These are phyloP conservation scores for Camellia lanceoleosa DNA, from an alignment of 148 eudicot genomes.

Conservation along the genomic window DNA sequence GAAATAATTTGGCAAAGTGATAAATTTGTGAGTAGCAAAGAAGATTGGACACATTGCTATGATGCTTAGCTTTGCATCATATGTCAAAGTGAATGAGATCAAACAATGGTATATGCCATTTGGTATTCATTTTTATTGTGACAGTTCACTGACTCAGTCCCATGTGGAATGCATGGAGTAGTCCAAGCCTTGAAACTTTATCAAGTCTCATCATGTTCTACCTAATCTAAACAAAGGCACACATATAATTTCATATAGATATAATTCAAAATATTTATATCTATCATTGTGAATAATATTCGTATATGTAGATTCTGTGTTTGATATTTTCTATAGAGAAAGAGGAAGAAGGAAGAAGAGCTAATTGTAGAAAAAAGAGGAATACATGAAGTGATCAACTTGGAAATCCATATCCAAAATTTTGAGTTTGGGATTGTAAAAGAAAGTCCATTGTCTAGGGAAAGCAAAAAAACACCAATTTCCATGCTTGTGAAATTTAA, in stretches of 20 bases:
- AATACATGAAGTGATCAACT: background rate
- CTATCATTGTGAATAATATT: too few species aligned
- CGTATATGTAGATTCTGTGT: too few species aligned
- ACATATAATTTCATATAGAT: too few species aligned
- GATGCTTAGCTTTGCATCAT: too few species aligned
- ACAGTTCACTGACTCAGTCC: too few species aligned
- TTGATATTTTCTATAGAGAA: background rate
- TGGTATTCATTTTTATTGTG: background rate
- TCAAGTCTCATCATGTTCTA: background rate
- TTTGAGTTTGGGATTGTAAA: constrained; percentile 1
- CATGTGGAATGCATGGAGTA: too few species aligned
- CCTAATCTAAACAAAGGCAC: background rate
- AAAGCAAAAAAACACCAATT: constrained; percentile 12
- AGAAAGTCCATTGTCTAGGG: constrained; percentile 2
- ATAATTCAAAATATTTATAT: too few species aligned
- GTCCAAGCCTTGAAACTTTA: too few species aligned
- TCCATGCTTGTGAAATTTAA: constrained; percentile 13
- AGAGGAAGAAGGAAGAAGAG: background rate
- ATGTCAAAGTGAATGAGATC: background rate
- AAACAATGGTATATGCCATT: background rate
- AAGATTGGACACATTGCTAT: too few species aligned
- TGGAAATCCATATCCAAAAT: constrained; percentile 4
- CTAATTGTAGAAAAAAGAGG: background rate
- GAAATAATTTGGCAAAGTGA: too few species aligned
- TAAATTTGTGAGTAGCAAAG: too few species aligned